These are phyloP conservation scores for Solanum commersonii DNA, from an alignment of 257 asterid genomes.

Conservation along the genomic window DNA sequence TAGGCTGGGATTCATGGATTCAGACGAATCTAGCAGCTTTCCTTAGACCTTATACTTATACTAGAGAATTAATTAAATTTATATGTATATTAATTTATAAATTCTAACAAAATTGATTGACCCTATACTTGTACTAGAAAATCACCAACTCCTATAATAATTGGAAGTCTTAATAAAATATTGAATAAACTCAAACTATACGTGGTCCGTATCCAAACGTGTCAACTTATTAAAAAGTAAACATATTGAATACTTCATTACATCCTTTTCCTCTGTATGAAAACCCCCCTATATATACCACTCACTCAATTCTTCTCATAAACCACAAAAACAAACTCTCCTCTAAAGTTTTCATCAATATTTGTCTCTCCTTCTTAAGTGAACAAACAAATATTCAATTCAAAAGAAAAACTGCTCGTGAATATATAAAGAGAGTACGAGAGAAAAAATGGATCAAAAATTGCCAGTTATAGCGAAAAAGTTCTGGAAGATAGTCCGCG, in stretches of 20 bases:
- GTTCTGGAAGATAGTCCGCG: constrained; percentile 1
- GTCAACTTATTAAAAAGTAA: background rate
- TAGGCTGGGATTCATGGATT: rapidly evolving
- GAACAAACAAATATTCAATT: background rate
- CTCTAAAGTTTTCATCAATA: background rate
- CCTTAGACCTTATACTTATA: too few species aligned
- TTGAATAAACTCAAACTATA: background rate
- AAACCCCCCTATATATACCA: background rate
- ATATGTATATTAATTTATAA: too few species aligned
- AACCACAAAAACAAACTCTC: background rate
- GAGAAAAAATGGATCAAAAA: background rate
- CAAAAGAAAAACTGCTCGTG: background rate
- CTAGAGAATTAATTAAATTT: too few species aligned
- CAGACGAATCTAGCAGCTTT: too few species aligned
- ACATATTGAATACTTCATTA: background rate
- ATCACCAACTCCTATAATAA: background rate
- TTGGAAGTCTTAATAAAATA: background rate
- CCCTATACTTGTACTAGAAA: too few species aligned
- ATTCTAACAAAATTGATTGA: too few species aligned
- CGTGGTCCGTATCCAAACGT: background rate
- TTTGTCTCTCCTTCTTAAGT: background rate
- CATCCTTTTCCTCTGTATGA: background rate
- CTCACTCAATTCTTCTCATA: background rate
- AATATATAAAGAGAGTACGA: background rate
- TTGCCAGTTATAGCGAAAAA: constrained; percentile 5